These are phyloP conservation scores for Tricholoma furcatifolium DNA, from an alignment of 768 basidiomycete genomes.

Conservation along the genomic window DNA sequence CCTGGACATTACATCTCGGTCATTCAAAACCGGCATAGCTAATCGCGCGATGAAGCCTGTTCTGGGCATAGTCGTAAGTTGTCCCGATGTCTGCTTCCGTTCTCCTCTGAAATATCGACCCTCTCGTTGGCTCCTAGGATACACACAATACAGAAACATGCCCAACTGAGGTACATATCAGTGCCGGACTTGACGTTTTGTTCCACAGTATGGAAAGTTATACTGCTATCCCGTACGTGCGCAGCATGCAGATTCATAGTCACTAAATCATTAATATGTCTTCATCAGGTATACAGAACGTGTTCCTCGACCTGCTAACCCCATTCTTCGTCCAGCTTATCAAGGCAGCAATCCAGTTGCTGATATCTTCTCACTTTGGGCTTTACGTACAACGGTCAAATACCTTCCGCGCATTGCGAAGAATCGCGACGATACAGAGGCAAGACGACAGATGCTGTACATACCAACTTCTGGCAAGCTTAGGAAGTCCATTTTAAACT, in stretches of 20 bases:
- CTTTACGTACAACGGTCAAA: slow-evolving; percentile 83
- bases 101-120: neutral
- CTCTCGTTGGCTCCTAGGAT: slow-evolving; percentile 41
- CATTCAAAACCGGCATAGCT: slow-evolving; percentile 97
- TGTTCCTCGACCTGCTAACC: slow-evolving; percentile 85
- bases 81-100: neutral
- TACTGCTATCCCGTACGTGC: slow-evolving; percentile 86
- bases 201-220: slow-evolving; percentile 97
- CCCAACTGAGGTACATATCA: slow-evolving; percentile 90
- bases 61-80: slow-evolving; percentile 70
- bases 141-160: slow-evolving; percentile 90
- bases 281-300: slow-evolving; percentile 77
- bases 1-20: slow-evolving; percentile 85
- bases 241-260: slow-evolving; percentile 3
- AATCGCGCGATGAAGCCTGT: slow-evolving; percentile 88
- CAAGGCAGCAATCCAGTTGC: slow-evolving; percentile 94
- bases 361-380: slow-evolving; percentile 96
- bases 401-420: slow-evolving; percentile 86
- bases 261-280: neutral
- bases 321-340: slow-evolving; percentile 87
- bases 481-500: neutral
- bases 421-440: slow-evolving; percentile 76
- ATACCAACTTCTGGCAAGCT: neutral
- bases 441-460: slow-evolving; percentile 89
- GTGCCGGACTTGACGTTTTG: slow-evolving; percentile 91